Percentiles rank a stretch among this genome's conserved stretches.
These are phyloP conservation scores for Pseudomonodictys pantanalensis DNA, from an alignment of 495 filamentous ascomycete genomes.

Conservation along the genomic window DNA sequence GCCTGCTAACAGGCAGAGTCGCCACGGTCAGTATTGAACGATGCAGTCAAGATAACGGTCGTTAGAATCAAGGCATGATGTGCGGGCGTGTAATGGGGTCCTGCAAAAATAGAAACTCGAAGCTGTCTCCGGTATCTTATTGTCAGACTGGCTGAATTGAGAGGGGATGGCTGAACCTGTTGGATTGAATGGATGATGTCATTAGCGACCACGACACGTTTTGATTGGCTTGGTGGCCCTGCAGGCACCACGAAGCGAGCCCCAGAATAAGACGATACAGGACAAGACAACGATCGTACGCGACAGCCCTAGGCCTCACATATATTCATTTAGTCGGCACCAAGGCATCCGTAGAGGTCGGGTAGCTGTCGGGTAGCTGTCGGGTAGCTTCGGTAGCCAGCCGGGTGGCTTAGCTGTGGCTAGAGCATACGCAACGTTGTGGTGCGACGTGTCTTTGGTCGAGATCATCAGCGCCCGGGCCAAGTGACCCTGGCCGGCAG, in stretches of 20 bases:
- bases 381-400: conserved; percentile 5
- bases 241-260: too few species aligned
- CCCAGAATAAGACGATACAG: too few species aligned
- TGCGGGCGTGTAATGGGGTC: not conserved
- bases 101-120: conserved; percentile 11
- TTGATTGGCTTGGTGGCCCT: too few species aligned
- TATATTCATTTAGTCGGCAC: not conserved
- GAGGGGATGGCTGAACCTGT: not conserved
- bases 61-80: conserved; percentile 10
- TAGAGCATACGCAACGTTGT: conserved; percentile 11
- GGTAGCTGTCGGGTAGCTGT: not conserved
- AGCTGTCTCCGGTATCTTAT: not conserved
- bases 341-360: not conserved
- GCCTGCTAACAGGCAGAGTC: not conserved
- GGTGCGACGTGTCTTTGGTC: conserved; percentile 10
- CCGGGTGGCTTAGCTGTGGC: conserved; percentile 18
- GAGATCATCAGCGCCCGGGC: conserved; percentile 5
- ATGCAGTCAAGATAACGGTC: conserved; percentile 5
- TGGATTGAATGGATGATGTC: not conserved
- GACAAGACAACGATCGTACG: too few species aligned
- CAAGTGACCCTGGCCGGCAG: too few species aligned
- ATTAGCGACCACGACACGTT: too few species aligned
- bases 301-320: too few species aligned
- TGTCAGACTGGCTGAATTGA: not conserved
- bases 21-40: conserved; percentile 2